phyloP scores from a whole-genome alignment of 192 early-diverging fungal species.

The Paraglomus brasilianum region DNA sequence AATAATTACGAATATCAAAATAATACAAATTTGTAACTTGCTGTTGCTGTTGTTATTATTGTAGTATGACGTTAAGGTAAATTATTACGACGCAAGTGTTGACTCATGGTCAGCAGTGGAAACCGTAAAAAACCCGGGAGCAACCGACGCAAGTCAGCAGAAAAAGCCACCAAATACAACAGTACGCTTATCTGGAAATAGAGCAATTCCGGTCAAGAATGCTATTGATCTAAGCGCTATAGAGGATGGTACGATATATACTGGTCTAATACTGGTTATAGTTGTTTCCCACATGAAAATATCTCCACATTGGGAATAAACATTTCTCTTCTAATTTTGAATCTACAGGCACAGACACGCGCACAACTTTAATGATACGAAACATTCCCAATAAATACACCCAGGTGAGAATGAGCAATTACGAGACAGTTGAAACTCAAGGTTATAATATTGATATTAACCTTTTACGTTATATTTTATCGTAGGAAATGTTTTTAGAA shows the following conservation, averaged over 20 bases:
- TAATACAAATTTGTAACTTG: background rate
- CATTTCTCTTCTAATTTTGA: constrained; percentile 26
- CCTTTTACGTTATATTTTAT: background rate
- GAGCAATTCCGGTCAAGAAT: constrained; percentile 17
- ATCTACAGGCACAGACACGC: constrained; percentile 52
- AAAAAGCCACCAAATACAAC: constrained; percentile 14
- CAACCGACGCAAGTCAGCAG: background rate
- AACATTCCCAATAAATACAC: constrained; percentile 89
- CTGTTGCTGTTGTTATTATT: background rate
- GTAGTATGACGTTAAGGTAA: background rate
- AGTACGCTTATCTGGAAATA: constrained; percentile 6
- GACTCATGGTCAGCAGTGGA: constrained; percentile 1
- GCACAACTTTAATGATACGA: constrained; percentile 84
- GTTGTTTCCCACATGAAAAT: too few relatives aligned
- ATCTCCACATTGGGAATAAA: constrained; percentile 8
- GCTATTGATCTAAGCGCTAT: constrained; percentile 19
- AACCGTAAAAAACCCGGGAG: background rate
- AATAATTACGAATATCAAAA: too few relatives aligned
- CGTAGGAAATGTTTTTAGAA: constrained; percentile 72
- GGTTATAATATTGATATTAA: background rate
- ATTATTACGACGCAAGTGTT: background rate
- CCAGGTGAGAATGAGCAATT: constrained; percentile 45
- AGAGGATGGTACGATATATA: background rate
- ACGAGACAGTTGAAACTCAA: background rate
- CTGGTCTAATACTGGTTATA: background rate